These are phyloP conservation scores for Hyphopichia fennica DNA, from an alignment of 1,139 yeast species.

Conservation along the genomic window DNA sequence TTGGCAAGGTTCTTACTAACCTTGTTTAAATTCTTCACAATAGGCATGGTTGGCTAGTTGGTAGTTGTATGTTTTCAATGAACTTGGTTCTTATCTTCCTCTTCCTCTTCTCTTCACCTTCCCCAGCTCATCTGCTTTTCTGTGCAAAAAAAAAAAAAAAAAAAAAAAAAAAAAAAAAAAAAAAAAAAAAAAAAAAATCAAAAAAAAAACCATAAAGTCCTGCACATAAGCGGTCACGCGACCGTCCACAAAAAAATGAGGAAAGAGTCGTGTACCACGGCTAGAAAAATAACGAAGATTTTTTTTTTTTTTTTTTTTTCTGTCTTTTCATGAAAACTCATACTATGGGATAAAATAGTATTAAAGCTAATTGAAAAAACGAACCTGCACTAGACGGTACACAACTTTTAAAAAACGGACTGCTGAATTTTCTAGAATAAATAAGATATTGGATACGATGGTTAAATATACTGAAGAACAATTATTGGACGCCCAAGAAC, in stretches of 20 bases:
- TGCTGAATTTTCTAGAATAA: background rate
- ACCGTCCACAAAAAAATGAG: background rate
- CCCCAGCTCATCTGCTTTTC: constrained; percentile 1
- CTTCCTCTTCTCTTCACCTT: background rate
- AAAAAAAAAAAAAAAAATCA: background rate
- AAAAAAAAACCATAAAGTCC: background rate
- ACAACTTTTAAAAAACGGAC: too few species aligned
- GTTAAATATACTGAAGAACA: constrained; percentile 71
- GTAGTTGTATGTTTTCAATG: background rate
- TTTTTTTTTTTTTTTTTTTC: background rate
- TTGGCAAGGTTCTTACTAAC: constrained; percentile 64
- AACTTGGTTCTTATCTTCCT: background rate
- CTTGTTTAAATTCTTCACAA: constrained; percentile 70
- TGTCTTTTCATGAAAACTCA: background rate
- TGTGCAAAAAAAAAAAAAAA: background rate
- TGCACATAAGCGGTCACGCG: constrained; percentile 1
- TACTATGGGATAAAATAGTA: background rate
- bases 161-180: background rate
- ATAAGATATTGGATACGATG: constrained; percentile 25
- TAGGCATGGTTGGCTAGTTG: constrained; percentile 66
- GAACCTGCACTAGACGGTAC: too few species aligned
- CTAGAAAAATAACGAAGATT: background rate
- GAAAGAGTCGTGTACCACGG: background rate
- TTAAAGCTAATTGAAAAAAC: too few species aligned
- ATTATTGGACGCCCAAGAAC: constrained; percentile 55